Base-by-base conservation (phyloP, 495 filamentous ascomycete species). In the Lasiosphaeriaceae sp. region DNA sequence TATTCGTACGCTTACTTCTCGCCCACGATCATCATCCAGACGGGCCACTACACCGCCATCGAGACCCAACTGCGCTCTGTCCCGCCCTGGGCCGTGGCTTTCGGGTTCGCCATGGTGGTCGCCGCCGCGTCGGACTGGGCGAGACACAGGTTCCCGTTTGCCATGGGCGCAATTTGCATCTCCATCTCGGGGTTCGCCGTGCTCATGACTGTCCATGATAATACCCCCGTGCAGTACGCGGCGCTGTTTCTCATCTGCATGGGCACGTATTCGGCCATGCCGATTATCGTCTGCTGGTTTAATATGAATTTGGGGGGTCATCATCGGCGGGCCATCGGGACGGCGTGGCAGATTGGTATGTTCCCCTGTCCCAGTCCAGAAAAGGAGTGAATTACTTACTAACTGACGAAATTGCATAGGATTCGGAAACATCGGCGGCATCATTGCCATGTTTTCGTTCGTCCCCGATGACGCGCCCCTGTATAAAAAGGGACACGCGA, bases 361-460 rank as follows among this genome's bases (percentile, higher is more conserved):
- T 56, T 17, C 17, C 6, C 31, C 3, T 41, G 12, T 26, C 2
- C 21, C 12, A 35, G 44, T 46, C 22, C 12, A 39, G n/a, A 19
- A 11, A n/a, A 2, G 20, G n/a, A 49, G 4, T 5, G 11, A 35
- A 45, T 21, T 20, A n/a, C 4, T n/a, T 11, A 12, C 2, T 14
- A 31, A 31, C 9, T 53, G 50, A 54, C 37, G 24, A 12, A 3
- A 11, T 29, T 1, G 1, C 20, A 11, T 8, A 66, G 64, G 88
- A 0, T 95, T 95, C 60, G 93, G 93, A n/a, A 96, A 97, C 62
- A 88, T 92, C 58, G 92, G 91, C 37, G 94, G 93, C 14, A 95
- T 98, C 60, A 91, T 97, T 54, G 81, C 93, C 0, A 92, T 90
- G 0, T 97, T 87, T 71, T 77, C 85, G 0, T 98, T 97, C 71